Percentiles rank a stretch among this genome's conserved stretches.
phyloP scores from a whole-genome alignment of 257 asterid species.

The Solanum sitiens region DNA sequence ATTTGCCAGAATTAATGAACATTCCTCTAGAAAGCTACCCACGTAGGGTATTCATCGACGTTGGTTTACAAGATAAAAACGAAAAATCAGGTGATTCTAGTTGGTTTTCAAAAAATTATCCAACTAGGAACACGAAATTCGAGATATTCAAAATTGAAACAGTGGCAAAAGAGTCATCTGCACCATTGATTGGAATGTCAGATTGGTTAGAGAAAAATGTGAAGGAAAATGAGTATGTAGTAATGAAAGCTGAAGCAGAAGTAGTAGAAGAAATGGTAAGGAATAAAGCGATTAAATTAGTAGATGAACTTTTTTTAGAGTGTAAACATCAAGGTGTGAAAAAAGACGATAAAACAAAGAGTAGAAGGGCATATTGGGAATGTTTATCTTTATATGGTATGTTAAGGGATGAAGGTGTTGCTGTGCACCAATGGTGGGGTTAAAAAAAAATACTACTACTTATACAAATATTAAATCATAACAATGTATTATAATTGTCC shows the following conservation, averaged over 20 bases:
- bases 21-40: constrained; percentile 25
- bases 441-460: neutral
- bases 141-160: constrained; percentile 28
- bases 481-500: neutral
- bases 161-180: constrained; percentile 2
- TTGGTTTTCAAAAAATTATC: constrained; percentile 42
- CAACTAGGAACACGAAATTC: constrained; percentile 25
- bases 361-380: constrained; percentile 77
- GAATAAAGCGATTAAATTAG: constrained; percentile 35
- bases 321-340: constrained; percentile 50
- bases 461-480: neutral
- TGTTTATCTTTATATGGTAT: constrained; percentile 70
- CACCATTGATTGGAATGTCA: constrained; percentile 24
- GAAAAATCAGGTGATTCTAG: constrained; percentile 10
- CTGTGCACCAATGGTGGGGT: constrained; percentile 91
- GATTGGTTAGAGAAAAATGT: constrained; percentile 44
- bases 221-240: constrained; percentile 54
- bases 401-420: constrained; percentile 70
- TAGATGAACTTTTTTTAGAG: constrained; percentile 72
- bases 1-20: constrained; percentile 31
- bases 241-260: constrained; percentile 82
- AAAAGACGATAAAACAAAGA: constrained; percentile 13
- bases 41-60: constrained; percentile 30
- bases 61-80: neutral
- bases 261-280: constrained; percentile 62